phyloP scores from a whole-genome alignment of 1,139 yeast species.

The Insectozyma bohioensis region DNA sequence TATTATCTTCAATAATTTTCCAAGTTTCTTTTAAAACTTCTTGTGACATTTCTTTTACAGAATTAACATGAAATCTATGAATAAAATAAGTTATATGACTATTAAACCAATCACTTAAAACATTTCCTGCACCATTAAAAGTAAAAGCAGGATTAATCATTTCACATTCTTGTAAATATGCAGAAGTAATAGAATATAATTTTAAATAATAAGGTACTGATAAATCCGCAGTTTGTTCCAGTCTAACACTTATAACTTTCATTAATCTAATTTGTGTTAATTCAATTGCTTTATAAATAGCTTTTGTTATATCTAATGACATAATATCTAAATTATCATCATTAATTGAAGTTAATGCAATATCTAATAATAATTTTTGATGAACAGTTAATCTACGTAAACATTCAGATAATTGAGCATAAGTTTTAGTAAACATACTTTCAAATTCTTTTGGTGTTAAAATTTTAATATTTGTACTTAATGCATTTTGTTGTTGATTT shows the following conservation, averaged over 20 bases:
- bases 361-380: constrained; percentile 73
- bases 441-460: constrained; percentile 77
- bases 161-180: constrained; percentile 83
- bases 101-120: constrained; percentile 65
- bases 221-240: constrained; percentile 64
- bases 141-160: constrained; percentile 72
- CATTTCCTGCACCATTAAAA: constrained; percentile 47
- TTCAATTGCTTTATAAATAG: constrained; percentile 66
- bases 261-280: constrained; percentile 76
- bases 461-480: constrained; percentile 56
- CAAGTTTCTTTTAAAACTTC: constrained; percentile 72
- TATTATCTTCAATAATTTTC: constrained; percentile 55
- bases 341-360: constrained; percentile 56
- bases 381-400: constrained; percentile 73
- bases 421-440: constrained; percentile 62
- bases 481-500: constrained; percentile 16
- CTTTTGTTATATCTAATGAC: constrained; percentile 63
- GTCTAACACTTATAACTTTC: constrained; percentile 74
- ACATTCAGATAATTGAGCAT: constrained; percentile 66
- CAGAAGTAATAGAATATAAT: constrained; percentile 64
- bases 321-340: constrained; percentile 36
- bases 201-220: constrained; percentile 57
- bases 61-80: constrained; percentile 54
- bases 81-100: constrained; percentile 65
- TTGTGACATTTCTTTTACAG: constrained; percentile 43